Base-by-base conservation (phyloP, 2,329 filamentous ascomycete genomes). In the Xylariomycetidae sp. region DNA sequence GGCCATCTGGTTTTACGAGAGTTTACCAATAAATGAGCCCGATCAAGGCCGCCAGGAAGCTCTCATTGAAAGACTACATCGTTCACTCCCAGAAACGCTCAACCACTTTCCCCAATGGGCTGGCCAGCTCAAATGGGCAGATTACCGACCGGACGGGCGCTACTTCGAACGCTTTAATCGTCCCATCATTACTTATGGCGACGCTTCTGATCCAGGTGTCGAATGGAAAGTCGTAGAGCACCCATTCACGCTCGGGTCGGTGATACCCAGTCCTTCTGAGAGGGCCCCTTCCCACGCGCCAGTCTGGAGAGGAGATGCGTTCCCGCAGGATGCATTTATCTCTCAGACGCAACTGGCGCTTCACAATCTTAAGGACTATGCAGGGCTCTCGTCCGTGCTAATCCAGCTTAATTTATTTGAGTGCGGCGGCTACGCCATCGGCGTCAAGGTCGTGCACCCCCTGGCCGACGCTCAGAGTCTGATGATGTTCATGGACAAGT, bases 401-500 rank as follows among this genome's bases (percentile, higher is more conserved):
- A 51, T 66, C 2, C 67, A 70, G 42, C 34, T 69, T 19, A 69
- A 53, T 0, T 37, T 45, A 1, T 65, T 70, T 38, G 38, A 47
- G 7, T 63, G 62, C 30, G 64, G 66, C 1, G 63, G 62, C 3
- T 62, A 61, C 27, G 61, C 57, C 2, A 40, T 73, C 8, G 57
- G 59, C 8, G 48, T 68, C n/a, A 57, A 57, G 29, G 42, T 67
- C 14, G 57, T 64, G 1, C 69, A 73, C 44, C 53, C 56, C 4
- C 50, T 73, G 4, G 62, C 63, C 1, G 69, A 73, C 38, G 67
- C 67, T 2, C 53, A 60, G 13, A 47, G 62, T 1, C 44, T 73
- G 34, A 50, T 64, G 34, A 44, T 54, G 4, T 72, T 73, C 30
- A 53, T 67, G 22, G 56, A 63, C 19, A 44, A 56, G 12, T 72